Percentiles rank a stretch among this genome's conserved stretches.
Evolutionary conservation across 257 asterid species (phyloP).

Genomic region (Solanum arcanum): DNA sequence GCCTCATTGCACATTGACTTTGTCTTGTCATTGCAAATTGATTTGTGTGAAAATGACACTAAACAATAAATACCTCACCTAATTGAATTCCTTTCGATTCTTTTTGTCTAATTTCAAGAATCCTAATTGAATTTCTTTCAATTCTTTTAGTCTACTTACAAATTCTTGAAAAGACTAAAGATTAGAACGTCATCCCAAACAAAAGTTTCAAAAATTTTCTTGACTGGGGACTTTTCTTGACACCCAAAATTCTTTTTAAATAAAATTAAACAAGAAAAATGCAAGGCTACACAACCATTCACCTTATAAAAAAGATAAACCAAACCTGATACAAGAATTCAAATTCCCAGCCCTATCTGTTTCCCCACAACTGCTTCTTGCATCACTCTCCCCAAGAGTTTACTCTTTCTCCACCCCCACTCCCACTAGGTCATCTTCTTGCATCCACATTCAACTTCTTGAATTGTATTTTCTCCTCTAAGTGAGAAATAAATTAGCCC

Average conservation of each 20-base stretch:
- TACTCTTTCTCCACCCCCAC: background rate
- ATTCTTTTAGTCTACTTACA: background rate
- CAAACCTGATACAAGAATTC: background rate
- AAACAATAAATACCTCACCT: background rate
- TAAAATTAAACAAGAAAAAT: background rate
- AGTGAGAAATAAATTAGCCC: background rate
- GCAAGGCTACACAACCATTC: background rate
- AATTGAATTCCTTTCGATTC: background rate
- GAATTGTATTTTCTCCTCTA: background rate
- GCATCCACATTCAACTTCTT: background rate
- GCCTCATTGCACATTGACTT: background rate
- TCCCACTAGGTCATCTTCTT: background rate
- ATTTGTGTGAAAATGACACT: background rate
- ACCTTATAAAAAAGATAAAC: background rate
- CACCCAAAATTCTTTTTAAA: background rate
- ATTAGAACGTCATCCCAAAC: background rate
- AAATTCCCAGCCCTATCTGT: background rate
- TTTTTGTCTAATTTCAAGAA: background rate
- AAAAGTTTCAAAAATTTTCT: background rate
- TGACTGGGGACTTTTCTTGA: background rate
- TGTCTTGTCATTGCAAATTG: background rate
- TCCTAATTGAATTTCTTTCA: background rate
- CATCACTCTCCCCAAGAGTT: background rate
- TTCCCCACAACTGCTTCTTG: background rate
- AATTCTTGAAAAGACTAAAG: background rate